Evolutionary conservation across 1,284 basidiomycete genomes (phyloP), one percentile per base, ranked within the genome.

Genomic region (Takashimella koratensis): DNA sequence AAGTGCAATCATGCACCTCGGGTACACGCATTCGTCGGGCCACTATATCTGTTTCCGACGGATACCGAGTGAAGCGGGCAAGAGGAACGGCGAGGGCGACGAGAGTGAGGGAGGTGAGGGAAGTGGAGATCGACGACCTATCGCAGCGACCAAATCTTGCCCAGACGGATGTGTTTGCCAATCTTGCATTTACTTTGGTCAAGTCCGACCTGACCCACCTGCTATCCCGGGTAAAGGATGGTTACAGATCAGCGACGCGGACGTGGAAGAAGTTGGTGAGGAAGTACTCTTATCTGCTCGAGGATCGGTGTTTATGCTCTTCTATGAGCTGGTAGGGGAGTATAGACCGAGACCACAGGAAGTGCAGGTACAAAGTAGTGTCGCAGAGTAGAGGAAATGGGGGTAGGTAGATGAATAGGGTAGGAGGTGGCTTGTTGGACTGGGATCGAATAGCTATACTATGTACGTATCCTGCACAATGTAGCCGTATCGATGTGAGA

Each of bases 41-140:
- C 93, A 96, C 72, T 96, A 93, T 68, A 82, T 95, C 57, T 90
- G 88, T 60, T 93, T 85, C 71, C 80, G 92, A n/a, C 80, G 92
- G 39, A 87, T 86, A 72, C 90, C 90, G 4, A 19, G 42, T 47
- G 43, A 16, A 8, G 30, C 8, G 10, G 30, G 30, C 10, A 36
- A 36, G 16, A n/a, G n/a, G n/a, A n/a, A n/a, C n/a, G n/a, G n/a
- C n/a, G n/a, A n/a, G n/a, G n/a, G n/a, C n/a, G n/a, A n/a, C n/a
- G n/a, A n/a, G n/a, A n/a, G n/a, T n/a, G n/a, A 13, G 21, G 16
- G 49, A 42, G 25, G 47, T 6, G 16, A 20, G 43, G 53, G 50
- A 3, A 47, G 36, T 13, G 12, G 41, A 8, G 44, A 43, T 11
- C 57, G 55, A 43, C 54, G 61, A 27, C 70, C 70, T 6, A 21